Base-by-base conservation (phyloP, 768 basidiomycete genomes). In the Tulasnella sp. region DNA sequence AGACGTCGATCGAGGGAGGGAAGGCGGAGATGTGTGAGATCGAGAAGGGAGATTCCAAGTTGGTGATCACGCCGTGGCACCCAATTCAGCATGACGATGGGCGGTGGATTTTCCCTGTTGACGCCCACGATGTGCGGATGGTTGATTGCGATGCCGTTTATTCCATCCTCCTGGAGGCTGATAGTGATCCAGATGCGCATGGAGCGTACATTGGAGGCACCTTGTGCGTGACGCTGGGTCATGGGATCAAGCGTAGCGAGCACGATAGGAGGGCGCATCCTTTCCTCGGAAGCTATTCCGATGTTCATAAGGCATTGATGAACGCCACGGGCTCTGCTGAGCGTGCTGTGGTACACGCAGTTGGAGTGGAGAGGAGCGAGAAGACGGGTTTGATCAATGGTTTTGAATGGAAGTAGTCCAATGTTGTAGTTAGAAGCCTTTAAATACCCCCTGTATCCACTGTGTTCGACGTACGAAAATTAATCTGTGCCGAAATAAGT, bases 61-160 rank as follows among this genome's bases (percentile, higher is more conserved):
- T 65, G 4, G 32, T 56, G n/a, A 42, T 65, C 48, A 62, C 62
- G n/a, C 64, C 64, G 7, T 65, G 62, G 61, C 64, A 65, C 32
- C 64, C 64, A 11, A 49, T 65, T 44, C 27, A 47, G 27, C 5
- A 15, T 15, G 34, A 38, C 7, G 32, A 58, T n/a, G 55, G 54
- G 15, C 34, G 48, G 23, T 65, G 64, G 64, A 41, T 43, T 17
- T 65, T 65, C 62, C 64, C 64, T 9, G 62, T 51, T 4, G 62
- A 65, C 38, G 29, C 63, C 11, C 49, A 38, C 4, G 3, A n/a
- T 9, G 38, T 58, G 9, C 34, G 34, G 19, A 34, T 29, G 29
- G 42, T 26, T n/a, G 19, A 19, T 15, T 60, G 56, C 41, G 48
- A 60, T 49, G 62, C 64, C 3, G 58, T 65, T 45, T 65, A 63